Evolutionary conservation across 2,329 filamentous ascomycete genomes (phyloP).

Genomic region (Paraphoma chrysanthemicola): DNA sequence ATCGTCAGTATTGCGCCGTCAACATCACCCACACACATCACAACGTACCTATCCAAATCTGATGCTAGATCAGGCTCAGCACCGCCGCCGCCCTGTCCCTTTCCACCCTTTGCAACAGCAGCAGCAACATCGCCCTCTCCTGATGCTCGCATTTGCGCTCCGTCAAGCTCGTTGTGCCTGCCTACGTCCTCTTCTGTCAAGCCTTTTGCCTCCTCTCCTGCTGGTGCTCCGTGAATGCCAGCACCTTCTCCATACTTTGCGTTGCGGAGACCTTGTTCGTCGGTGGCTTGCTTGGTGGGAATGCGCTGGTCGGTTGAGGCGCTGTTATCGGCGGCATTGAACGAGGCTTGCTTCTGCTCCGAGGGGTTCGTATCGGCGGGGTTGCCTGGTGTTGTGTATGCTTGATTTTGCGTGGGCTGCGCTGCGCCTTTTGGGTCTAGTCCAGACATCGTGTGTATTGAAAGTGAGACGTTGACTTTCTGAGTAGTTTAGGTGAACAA

Average conservation of each 20-base stretch:
- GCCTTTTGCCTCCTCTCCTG: slow-evolving; percentile 54
- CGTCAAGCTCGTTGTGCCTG: slow-evolving; percentile 55
- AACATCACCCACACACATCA: not conserved
- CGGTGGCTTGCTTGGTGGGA: slow-evolving; percentile 46
- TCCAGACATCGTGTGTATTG: slow-evolving; percentile 41
- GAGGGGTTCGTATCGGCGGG: slow-evolving; percentile 51
- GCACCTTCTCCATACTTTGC: slow-evolving; percentile 28
- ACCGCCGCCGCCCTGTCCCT: slow-evolving; percentile 42
- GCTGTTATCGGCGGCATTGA: slow-evolving; percentile 44
- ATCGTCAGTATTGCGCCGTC: slow-evolving; percentile 9
- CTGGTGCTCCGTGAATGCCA: slow-evolving; percentile 53
- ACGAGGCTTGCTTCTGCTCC: slow-evolving; percentile 43
- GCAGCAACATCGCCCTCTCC: slow-evolving; percentile 55
- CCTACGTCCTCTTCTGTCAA: slow-evolving; percentile 50
- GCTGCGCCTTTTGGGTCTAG: slow-evolving; percentile 51
- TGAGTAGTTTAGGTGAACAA: not conserved
- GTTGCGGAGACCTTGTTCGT: slow-evolving; percentile 48
- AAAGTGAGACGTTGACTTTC: not conserved
- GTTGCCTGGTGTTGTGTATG: slow-evolving; percentile 57
- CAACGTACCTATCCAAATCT: slow-evolving; percentile 52
- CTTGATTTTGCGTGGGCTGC: slow-evolving; percentile 53
- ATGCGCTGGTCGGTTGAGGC: slow-evolving; percentile 44
- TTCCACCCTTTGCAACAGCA: slow-evolving; percentile 47
- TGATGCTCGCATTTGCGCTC: slow-evolving; percentile 56
- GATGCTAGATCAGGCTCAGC: slow-evolving; percentile 50